Evolutionary conservation across 768 basidiomycete species (phyloP).

Genomic region (Pholiota conissans): DNA sequence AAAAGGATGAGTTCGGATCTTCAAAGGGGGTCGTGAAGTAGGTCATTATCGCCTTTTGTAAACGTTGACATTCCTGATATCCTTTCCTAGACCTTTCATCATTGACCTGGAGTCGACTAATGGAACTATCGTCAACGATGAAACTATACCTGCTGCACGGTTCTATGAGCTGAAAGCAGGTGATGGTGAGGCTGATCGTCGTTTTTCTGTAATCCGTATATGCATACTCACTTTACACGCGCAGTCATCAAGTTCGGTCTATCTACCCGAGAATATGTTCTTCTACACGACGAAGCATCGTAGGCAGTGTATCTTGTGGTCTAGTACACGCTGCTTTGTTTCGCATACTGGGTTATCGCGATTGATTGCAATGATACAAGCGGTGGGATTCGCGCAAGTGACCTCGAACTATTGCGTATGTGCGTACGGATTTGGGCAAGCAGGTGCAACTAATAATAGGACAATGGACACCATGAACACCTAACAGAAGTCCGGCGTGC

Average conservation of each 20-base stretch:
- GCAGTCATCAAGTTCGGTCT: constrained; percentile 85
- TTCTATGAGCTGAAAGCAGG: constrained; percentile 81
- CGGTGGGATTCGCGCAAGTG: neutral
- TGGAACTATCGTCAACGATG: constrained; percentile 88
- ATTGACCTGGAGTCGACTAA: constrained; percentile 99
- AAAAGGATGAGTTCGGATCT: constrained; percentile 86
- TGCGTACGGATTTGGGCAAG: neutral
- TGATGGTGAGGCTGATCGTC: constrained; percentile 60
- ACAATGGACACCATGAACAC: neutral
- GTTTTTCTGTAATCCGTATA: neutral
- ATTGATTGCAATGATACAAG: neutral
- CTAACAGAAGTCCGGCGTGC: neutral
- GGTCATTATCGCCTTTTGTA: constrained; percentile 28
- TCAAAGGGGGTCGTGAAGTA: constrained; percentile 83
- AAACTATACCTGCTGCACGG: constrained; percentile 78
- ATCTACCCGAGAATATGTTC: constrained; percentile 80
- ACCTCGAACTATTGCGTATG: neutral
- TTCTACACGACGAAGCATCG: constrained; percentile 75
- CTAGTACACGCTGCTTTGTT: neutral
- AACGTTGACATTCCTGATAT: constrained; percentile 1
- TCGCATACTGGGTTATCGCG: neutral
- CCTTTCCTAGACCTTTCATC: constrained; percentile 77
- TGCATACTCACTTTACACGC: neutral
- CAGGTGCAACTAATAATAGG: neutral
- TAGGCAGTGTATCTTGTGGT: constrained; percentile 18